A percentile compares a stretch with the other conserved stretches of the same genome.
Evolutionary conservation across 2,329 filamentous ascomycete genomes (phyloP).

Genomic region (Pyrenophora teres): DNA sequence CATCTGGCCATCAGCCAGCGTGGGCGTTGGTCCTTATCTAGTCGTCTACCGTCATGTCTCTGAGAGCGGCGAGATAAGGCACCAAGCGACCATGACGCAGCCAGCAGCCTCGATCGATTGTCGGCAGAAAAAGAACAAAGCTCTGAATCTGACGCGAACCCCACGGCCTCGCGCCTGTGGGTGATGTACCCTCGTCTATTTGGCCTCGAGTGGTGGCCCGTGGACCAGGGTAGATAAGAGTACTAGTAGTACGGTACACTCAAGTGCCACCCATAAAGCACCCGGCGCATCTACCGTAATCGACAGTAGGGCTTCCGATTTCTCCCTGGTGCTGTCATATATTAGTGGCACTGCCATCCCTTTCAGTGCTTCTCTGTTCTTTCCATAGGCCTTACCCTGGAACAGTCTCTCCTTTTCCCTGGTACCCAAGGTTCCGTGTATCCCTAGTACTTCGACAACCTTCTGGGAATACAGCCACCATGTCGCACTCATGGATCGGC

Average conservation of each 20-base stretch:
- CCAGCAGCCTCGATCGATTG: constrained; percentile 15
- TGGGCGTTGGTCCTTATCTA: constrained; percentile 21
- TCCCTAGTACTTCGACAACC: constrained; percentile 15
- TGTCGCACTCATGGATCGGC: constrained; percentile 57
- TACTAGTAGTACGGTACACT: constrained; percentile 42
- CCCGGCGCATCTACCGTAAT: constrained; percentile 35
- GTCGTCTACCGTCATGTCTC: constrained; percentile 5
- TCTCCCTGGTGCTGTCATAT: constrained; percentile 38
- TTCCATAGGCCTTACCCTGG: constrained; percentile 20
- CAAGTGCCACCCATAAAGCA: constrained; percentile 42
- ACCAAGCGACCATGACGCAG: constrained; percentile 33
- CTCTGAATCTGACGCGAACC: constrained; percentile 43
- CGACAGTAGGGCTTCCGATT: constrained; percentile 39
- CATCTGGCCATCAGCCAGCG: constrained; percentile 17
- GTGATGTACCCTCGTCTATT: constrained; percentile 41
- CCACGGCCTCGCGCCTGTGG: constrained; percentile 27
- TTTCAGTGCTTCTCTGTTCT: constrained; percentile 13
- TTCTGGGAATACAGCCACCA: constrained; percentile 33
- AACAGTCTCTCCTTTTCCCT: constrained; percentile 7
- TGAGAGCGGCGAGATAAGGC: constrained; percentile 35
- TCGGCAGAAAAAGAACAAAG: constrained; percentile 41
- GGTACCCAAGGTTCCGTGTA: constrained; percentile 6
- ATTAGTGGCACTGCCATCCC: constrained; percentile 36
- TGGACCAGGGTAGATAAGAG: constrained; percentile 47
- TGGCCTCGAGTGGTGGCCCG: constrained; percentile 40